phyloP scores from a whole-genome alignment of 2,329 filamentous ascomycete species.

The Kalmusia sp. region DNA sequence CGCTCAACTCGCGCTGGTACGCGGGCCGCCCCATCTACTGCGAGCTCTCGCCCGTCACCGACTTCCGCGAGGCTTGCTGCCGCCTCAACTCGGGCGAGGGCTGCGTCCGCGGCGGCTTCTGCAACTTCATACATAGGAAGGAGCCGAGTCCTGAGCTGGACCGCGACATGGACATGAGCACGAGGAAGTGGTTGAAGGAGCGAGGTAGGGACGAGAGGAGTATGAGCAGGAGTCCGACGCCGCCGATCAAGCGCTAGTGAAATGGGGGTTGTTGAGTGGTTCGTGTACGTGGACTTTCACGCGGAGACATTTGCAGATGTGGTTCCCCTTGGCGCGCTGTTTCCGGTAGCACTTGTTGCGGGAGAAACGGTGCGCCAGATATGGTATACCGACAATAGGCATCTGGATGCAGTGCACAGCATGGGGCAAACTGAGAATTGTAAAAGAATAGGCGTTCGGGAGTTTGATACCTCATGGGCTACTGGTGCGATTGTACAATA shows the following conservation, averaged over 20 bases:
- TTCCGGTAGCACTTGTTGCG: too few species aligned
- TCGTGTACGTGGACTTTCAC: too few species aligned
- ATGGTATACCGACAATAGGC: too few species aligned
- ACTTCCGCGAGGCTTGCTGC: constrained; percentile 98
- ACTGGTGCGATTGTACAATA: constrained; percentile 22
- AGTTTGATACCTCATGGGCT: constrained; percentile 25
- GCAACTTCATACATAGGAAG: constrained; percentile 99
- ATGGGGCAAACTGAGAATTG: not conserved
- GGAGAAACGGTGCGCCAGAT: too few species aligned
- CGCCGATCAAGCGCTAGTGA: constrained; percentile 71
- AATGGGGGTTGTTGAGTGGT: too few species aligned
- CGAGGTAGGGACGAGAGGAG: constrained; percentile 85
- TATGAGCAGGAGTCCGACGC: constrained; percentile 81
- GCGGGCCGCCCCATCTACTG: constrained; percentile 97
- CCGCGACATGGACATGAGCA: constrained; percentile 81
- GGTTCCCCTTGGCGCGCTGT: too few species aligned
- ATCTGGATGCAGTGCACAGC: too few species aligned
- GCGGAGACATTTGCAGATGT: not conserved
- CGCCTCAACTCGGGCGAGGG: constrained; percentile 93
- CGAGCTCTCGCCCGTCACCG: constrained; percentile 94
- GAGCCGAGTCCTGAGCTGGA: constrained; percentile 91
- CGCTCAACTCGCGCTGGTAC: constrained; percentile 95
- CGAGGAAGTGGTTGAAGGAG: constrained; percentile 94
- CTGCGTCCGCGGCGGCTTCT: constrained; percentile 94
- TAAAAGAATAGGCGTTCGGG: constrained; percentile 18